Evolutionary conservation across 75 land plant species (phyloP), one percentile per base, ranked within the genome.

Genomic region (Larix kaempferi): DNA sequence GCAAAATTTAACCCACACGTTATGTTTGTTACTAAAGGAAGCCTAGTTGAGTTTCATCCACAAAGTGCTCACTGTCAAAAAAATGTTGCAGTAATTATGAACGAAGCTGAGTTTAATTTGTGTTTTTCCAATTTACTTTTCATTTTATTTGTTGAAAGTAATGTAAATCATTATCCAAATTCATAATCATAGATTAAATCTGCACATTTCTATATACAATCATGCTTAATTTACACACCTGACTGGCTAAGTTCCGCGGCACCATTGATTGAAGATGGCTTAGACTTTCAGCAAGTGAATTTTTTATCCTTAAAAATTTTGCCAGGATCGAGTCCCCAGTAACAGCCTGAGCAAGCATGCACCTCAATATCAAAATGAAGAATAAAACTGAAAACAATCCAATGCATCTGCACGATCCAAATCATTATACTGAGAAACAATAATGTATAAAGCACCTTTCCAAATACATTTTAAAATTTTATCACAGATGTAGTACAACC

Each of bases 321-420:
- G 35, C 26, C 15, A 71, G 52, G 14, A 72, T 8, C 7, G 74
- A 44, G 15, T 52, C 74, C 25, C 74, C 74, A 23, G 74, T 72
- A 72, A 72, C 56, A 21, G 74, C 74, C 74, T 72, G 74, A 72
- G 29, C 10, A 72, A 72, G 56, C 74, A 65, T 17, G 39, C 41
- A 65, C 69, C 17, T 4, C 17, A 35, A 29, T 33, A 27, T 65
- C 21, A 65, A 35, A 26, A 65, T 65, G 49, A 35, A 15, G 17
- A 17, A 65, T 35, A 65, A 63, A 65, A 6, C 37, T 65, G 44
- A 35, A 44, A 44, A 44, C 49, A 44, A 44, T 44, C 49, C 17
- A 15, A 37, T 6, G 16, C 71, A 13, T 37, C 71, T 66, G 29
- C 71, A 17, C 1, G 6, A 37, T 66, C 17, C 19, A 66, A 8